Base-by-base conservation (phyloP, 2,329 filamentous ascomycete species). In the Taxawa tesnikishii region DNA sequence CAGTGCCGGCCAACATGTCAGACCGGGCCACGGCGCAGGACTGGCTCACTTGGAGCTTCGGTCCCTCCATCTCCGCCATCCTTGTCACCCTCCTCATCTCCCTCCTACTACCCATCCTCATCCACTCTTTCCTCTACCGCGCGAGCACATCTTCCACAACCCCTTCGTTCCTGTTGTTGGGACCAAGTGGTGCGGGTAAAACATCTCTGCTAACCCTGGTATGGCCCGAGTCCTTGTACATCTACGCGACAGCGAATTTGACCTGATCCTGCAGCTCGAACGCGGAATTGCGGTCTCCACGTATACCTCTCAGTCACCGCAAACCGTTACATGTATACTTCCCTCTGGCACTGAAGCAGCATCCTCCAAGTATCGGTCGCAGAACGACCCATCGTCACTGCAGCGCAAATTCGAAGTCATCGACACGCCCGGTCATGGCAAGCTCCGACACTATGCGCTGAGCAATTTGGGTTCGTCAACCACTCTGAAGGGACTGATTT, bases 361-460 rank as follows among this genome's bases (percentile, higher is more conserved):
- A 14, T 75, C 73, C 16, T 68, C 75, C 36, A 66, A 68, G 46
- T 83, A 74, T 55, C 73, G 78, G 42, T 79, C 74, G 26, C 57
- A 63, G 15, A 73, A 79, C 48, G 78, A 83, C 50, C 68, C 72
- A 15, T 67, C 73, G 7, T 59, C 59, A 29, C 56, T 63, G 39
- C 75, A 79, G 51, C 75, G 72, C 42, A 79, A 75, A 51, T 83
- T 90, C 53, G 63, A 81, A 25, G 63, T 96, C 19, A 62, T 83
- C 50, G 90, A 98, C 60, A 96, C 88, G 1, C 90, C 90, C 0
- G 90, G 90, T 24, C 90, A 98, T 62, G 85, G 84, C 47, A 98
- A 98, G 61, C 74, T 98, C 37, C 83, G 90, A 38, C 70, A 75
- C 46, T 65, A 74, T 42, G 75, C 81, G 3, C 64, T 80, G 37